Evolutionary conservation across 441 rosid genomes (phyloP).

Genomic region (Corymbia citriodora): DNA sequence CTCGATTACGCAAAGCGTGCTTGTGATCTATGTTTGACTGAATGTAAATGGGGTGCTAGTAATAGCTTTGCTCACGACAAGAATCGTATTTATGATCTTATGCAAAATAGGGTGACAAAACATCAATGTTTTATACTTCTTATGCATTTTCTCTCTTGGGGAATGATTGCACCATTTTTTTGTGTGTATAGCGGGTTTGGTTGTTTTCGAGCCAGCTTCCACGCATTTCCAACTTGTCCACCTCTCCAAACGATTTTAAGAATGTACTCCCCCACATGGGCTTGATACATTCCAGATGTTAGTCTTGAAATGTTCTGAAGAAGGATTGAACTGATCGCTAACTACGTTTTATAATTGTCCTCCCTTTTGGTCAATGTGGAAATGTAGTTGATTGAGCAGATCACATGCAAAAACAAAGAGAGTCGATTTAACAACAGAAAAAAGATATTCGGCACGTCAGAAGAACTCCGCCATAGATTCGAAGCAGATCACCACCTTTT

Average conservation of each 20-base stretch:
- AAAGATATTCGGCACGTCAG: neutral
- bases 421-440: neutral
- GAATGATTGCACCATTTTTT: neutral
- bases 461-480: neutral
- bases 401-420: neutral
- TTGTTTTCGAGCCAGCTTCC: neutral
- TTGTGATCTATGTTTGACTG: too few species aligned
- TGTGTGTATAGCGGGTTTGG: neutral
- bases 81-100: neutral
- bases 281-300: neutral
- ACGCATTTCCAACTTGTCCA: too few species aligned
- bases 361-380: neutral
- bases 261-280: neutral
- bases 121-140: neutral
- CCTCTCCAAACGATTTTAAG: neutral
- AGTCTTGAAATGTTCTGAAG: neutral
- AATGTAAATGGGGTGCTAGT: too few species aligned
- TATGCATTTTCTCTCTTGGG: too few species aligned
- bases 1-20: too few species aligned
- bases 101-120: neutral
- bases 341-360: neutral
- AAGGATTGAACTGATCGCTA: rapidly evolving
- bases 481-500: neutral
- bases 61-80: neutral
- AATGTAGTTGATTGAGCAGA: neutral